Evolutionary conservation across 2,329 filamentous ascomycete genomes (phyloP).

Genomic region (Aspergillus sp.): DNA sequence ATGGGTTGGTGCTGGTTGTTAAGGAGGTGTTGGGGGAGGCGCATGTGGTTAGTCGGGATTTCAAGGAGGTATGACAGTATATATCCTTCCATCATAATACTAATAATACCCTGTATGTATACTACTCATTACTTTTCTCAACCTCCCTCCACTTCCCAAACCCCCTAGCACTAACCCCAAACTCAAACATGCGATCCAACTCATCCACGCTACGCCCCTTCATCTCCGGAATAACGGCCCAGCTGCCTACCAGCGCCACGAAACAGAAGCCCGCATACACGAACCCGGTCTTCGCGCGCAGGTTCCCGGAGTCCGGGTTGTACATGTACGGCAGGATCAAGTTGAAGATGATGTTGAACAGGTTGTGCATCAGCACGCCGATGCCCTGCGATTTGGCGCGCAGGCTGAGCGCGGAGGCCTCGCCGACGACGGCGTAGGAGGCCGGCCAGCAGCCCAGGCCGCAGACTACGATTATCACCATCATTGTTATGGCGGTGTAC

Average conservation of each 20-base stretch:
- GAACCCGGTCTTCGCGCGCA: constrained; percentile 35
- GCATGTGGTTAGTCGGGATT: constrained; percentile 16
- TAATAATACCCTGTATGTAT: not conserved
- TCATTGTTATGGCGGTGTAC: constrained; percentile 35
- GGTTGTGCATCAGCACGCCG: constrained; percentile 34
- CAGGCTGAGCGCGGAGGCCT: constrained; percentile 27
- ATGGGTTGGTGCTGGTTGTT: constrained; percentile 38
- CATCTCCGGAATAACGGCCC: constrained; percentile 45
- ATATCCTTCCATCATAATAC: no score
- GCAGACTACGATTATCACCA: constrained; percentile 35
- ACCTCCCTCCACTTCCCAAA: constrained; percentile 15
- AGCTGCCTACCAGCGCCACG: constrained; percentile 28
- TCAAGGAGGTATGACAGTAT: constrained; percentile 1
- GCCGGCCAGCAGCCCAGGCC: constrained; percentile 28
- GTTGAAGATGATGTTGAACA: constrained; percentile 35
- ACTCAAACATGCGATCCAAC: constrained; percentile 37
- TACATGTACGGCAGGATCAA: constrained; percentile 45
- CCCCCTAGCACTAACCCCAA: constrained; percentile 11
- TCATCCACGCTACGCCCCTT: constrained; percentile 40
- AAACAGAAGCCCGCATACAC: constrained; percentile 30
- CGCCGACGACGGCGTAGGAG: constrained; percentile 27
- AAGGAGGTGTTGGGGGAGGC: constrained; percentile 39
- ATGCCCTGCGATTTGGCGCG: constrained; percentile 31
- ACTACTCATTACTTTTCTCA: not conserved
- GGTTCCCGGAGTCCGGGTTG: constrained; percentile 37